Evolutionary conservation across 1,139 yeast genomes (phyloP), one percentile per base, ranked within the genome.

Genomic region (Yamadazyma spencermartinsiae): DNA sequence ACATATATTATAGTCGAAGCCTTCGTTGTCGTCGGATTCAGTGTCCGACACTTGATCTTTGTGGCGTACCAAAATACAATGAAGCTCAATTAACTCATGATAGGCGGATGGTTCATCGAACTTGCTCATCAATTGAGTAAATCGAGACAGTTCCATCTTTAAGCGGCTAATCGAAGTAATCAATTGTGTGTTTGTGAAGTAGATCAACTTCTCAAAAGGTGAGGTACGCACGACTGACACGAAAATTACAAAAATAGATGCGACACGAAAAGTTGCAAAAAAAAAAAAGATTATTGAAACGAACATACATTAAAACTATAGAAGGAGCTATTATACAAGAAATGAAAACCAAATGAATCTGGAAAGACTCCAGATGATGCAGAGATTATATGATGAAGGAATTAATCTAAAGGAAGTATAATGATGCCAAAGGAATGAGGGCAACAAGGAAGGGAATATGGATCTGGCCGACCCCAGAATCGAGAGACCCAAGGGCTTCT

Each of bases 51-150:
- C 13, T 6, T 13, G 4, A 20, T 31, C 17, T 11, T 18, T 34
- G 25, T 37, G 45, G n/a, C 40, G 35, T 7, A 48, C 37, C 35
- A 64, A 49, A 20, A 45, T 51, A 18, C 49, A 41, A 42, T 60
- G 56, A 32, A 61, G 46, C 18, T 49, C 46, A 14, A 61, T 48
- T 26, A 65, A 49, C 40, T 56, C 61, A 31, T 49, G 54, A 39
- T 58, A 58, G 13, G 62, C 26, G 29, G 50, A 56, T 13, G 50
- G 19, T 35, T 55, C 55, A 32, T 60, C 55, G 39, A 51, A 54
- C 10, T 50, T 47, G 9, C 42, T 36, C 38, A 58, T 40, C 21
- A 56, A 32, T 4, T 43, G 49, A 11, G 48, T 41, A 39, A 62
- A 58, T 14, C 41, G 43, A 10, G 42, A 10, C 30, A 38, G 41